Base-by-base conservation (phyloP, 2,329 filamentous ascomycete genomes). In the Trichoderma breve region DNA sequence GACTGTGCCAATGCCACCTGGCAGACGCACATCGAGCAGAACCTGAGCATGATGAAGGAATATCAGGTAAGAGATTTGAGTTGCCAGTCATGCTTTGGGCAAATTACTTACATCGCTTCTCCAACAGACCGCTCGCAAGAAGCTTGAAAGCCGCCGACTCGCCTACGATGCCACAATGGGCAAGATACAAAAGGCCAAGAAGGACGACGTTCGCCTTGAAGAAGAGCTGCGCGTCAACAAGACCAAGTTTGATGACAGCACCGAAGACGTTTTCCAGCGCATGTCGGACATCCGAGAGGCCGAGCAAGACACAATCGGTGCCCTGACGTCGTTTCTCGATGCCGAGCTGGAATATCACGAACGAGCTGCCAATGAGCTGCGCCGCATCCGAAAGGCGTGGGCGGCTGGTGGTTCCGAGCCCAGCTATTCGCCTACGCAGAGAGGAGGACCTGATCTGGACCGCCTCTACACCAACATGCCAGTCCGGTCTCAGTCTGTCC, bases 281-380 rank as follows among this genome's bases (percentile, higher is more conserved):
- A 98, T 98, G 96, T 90, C 97, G 82, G 95, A 98, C 79, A 97
- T 98, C 83, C 95, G 96, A 83, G 95, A 98, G 77, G 89, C 93
- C 26, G 95, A 98, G 82, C 87, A 86, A 57, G 95, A 98, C 74
- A 94, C 91, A 78, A 89, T 97, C 55, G 86, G 88, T 62, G 94
- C 97, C 78, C 84, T 98, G 71, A 90, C 90, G 4, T 85, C 89
- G 21, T 97, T 98, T 80, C 84, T 98, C 66, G 95, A 98, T 73
- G 92, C 93, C 53, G 93, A 98, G 83, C 86, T 98, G 72, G 91
- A 92, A 74, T 98, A 96, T 83, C 93, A 98, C 80, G 95, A 98
- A 80, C 91, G 92, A 73, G 97, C 94, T 80, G 89, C 92, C 69
- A 95, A 98, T 76, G 92, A 97, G 75, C 88, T 98, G 70, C 84